Evolutionary conservation across 192 early-diverging fungal species (phyloP).

Genomic region (Coemansia sp.): DNA sequence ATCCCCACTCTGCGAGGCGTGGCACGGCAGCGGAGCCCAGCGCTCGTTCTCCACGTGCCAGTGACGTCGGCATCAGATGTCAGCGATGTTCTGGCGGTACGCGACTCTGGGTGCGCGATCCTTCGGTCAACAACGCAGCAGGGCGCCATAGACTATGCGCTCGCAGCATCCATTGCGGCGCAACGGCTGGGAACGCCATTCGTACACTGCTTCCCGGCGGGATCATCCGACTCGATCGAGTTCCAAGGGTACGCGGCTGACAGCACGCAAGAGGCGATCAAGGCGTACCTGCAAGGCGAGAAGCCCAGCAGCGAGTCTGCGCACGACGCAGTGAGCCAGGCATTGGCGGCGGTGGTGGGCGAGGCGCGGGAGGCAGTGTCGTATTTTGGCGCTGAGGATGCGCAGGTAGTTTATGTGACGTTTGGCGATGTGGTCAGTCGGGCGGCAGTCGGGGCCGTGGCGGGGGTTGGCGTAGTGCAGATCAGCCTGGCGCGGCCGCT

Average conservation of each 20-base stretch:
- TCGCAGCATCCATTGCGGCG: constrained; percentile 79
- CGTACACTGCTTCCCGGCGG: constrained; percentile 66
- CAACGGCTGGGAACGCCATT: constrained; percentile 62
- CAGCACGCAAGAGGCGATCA: constrained; percentile 54
- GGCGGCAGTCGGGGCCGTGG: constrained; percentile 2
- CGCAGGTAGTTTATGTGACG: constrained; percentile 76
- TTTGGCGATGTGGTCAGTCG: constrained; percentile 45
- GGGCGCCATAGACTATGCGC: constrained; percentile 80
- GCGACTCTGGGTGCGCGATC: constrained; percentile 78
- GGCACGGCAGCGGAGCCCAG: constrained; percentile 22
- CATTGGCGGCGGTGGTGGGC: constrained; percentile 29
- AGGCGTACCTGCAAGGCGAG: constrained; percentile 34
- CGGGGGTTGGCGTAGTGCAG: constrained; percentile 76
- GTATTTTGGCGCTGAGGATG: constrained; percentile 53
- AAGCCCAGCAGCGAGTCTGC: constrained; percentile 13
- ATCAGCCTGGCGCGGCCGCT: constrained; percentile 80
- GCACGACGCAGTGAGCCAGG: constrained; percentile 19
- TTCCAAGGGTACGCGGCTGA: constrained; percentile 32
- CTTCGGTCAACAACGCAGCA: constrained; percentile 78
- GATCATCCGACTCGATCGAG: constrained; percentile 19
- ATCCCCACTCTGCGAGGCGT: constrained; percentile 46
- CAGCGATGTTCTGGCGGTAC: constrained; percentile 71
- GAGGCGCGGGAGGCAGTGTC: constrained; percentile 17
- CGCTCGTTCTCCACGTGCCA: constrained; percentile 44
- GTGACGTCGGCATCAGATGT: constrained; percentile 36